Conservation (phyloP, 129 eudicot species). For the Tagetes erecta region DNA sequence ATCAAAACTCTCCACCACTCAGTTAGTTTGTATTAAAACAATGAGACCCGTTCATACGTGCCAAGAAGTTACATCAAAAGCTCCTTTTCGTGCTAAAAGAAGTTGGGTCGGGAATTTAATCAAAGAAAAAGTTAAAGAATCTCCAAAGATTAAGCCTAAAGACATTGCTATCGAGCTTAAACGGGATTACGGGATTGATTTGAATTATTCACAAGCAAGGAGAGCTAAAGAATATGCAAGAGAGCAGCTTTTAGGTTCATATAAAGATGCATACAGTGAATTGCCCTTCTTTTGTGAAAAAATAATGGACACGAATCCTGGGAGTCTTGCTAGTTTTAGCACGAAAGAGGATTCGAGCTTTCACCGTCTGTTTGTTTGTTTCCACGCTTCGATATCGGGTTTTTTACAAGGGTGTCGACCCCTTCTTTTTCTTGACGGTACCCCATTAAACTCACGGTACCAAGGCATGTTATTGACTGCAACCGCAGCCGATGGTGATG, state of each 20-base stretch:
- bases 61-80: slow-evolving; percentile 45
- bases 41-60: slow-evolving; percentile 49
- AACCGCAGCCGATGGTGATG: slow-evolving; percentile 62
- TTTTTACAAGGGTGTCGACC: slow-evolving; percentile 64
- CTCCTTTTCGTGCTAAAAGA: slow-evolving; percentile 48
- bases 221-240: slow-evolving; percentile 49
- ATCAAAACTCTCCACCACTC: slow-evolving; percentile 53
- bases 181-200: slow-evolving; percentile 52
- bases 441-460: slow-evolving; percentile 53
- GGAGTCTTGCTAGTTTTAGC: slow-evolving; percentile 53
- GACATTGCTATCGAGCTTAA: slow-evolving; percentile 52
- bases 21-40: slow-evolving; percentile 46
- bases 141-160: slow-evolving; percentile 52
- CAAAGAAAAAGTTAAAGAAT: slow-evolving; percentile 52
- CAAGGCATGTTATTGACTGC: slow-evolving; percentile 63
- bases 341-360: slow-evolving; percentile 67
- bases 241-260: slow-evolving; percentile 56
- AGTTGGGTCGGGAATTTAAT: slow-evolving; percentile 54
- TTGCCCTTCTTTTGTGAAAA: slow-evolving; percentile 52
- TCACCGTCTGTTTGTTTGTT: slow-evolving; percentile 55
- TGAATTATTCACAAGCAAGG: slow-evolving; percentile 54
- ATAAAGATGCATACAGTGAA: slow-evolving; percentile 51
- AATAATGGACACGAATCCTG: slow-evolving; percentile 57
- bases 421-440: slow-evolving; percentile 51
- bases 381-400: slow-evolving; percentile 52